A percentile compares a stretch with the other conserved stretches of the same genome.
Evolutionary conservation across 163 green algal genomes (phyloP).

Genomic region (Picocystis sp.): DNA sequence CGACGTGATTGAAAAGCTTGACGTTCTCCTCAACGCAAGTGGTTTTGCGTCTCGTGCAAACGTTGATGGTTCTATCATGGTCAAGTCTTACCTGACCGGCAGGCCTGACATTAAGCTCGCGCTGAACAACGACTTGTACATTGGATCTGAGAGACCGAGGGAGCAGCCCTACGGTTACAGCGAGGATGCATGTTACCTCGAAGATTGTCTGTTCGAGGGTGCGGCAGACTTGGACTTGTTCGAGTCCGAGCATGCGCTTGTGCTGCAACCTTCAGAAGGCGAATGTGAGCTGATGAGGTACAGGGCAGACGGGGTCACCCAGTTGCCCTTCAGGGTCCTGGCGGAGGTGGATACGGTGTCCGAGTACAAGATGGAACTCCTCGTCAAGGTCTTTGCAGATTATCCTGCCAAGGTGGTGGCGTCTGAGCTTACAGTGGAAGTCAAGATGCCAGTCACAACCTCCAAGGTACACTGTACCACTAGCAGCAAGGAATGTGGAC

Average conservation of each 20-base stretch:
- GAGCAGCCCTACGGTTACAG: constrained; percentile 2
- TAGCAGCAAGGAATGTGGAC: constrained; percentile 9
- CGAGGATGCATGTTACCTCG: constrained; percentile 3
- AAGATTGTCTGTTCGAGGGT: constrained; percentile 6
- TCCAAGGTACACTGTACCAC: constrained; percentile 7
- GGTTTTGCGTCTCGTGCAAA: constrained; percentile 11
- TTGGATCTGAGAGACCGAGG: constrained; percentile 18
- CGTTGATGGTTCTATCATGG: constrained; percentile 37
- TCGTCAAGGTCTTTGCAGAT: constrained; percentile 17
- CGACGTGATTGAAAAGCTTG: constrained; percentile 79
- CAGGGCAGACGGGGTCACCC: constrained; percentile 22
- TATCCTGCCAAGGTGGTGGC: constrained; percentile 11
- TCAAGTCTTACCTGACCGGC: constrained; percentile 70
- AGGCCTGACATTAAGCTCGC: constrained; percentile 72
- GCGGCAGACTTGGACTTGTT: constrained; percentile 9
- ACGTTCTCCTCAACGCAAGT: constrained; percentile 66
- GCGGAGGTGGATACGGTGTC: constrained; percentile 13
- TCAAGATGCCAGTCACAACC: constrained; percentile 24
- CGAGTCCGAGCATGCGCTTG: background rate
- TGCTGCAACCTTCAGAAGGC: constrained; percentile 22
- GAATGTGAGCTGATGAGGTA: constrained; percentile 40
- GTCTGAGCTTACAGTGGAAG: constrained; percentile 16
- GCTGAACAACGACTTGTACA: constrained; percentile 63
- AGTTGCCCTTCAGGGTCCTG: constrained; percentile 23
- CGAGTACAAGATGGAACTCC: constrained; percentile 15